phyloP scores from a whole-genome alignment of 208 protist genomes.

The Wallacemonas collosoma region DNA sequence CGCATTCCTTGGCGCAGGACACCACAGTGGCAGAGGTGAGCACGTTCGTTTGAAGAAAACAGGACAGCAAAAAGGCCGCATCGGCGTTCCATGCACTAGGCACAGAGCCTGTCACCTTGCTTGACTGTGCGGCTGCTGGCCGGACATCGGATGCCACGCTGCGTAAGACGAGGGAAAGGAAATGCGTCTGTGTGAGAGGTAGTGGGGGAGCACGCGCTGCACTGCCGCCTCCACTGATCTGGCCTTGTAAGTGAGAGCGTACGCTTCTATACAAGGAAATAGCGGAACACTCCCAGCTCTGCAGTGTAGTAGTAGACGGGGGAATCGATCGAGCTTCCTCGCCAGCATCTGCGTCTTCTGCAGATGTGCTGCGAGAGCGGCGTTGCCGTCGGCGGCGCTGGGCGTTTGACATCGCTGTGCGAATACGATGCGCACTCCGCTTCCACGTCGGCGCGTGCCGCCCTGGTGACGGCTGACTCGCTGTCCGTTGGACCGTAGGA shows the following conservation, averaged over 20 bases:
- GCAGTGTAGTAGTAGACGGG: background rate
- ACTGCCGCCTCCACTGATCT: background rate
- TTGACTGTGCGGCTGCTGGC: background rate
- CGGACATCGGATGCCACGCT: background rate
- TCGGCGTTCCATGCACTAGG: no score
- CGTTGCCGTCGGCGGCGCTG: background rate
- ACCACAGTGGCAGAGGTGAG: conserved; percentile 26
- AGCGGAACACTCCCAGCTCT: background rate
- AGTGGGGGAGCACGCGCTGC: background rate
- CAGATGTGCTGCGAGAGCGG: background rate
- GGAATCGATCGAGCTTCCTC: background rate
- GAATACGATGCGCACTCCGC: no score
- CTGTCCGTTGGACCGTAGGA: no score
- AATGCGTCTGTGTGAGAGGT: background rate
- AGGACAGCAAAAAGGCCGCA: conserved; percentile 30
- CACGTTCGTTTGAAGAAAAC: conserved; percentile 43
- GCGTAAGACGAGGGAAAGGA: conserved; percentile 15
- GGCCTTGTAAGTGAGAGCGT: no score
- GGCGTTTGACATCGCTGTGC: background rate
- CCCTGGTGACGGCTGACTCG: no score
- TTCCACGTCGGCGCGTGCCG: no score
- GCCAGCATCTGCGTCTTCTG: background rate
- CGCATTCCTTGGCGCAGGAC: conserved; percentile 23
- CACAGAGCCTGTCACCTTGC: no score
- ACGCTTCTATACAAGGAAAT: background rate